These are phyloP conservation scores for Cryptosporidium baileyi DNA, from an alignment of 169 alveolate genomes.

Conservation along the genomic window DNA sequence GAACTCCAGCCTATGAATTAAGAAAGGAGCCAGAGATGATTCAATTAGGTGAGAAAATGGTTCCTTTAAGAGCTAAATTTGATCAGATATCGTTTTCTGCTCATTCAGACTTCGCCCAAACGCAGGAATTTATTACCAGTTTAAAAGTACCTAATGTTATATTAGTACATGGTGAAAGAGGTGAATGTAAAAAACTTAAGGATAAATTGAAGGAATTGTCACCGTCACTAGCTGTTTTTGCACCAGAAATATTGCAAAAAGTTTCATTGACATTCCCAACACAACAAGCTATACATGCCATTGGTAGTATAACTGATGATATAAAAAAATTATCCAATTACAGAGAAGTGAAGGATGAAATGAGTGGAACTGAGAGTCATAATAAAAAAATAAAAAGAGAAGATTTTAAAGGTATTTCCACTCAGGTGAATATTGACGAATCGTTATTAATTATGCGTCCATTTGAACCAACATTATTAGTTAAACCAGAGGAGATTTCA, in stretches of 20 bases:
- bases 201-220: conserved; percentile 78
- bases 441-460: conserved; percentile 50
- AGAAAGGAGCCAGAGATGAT: conserved; percentile 90
- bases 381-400: neutral
- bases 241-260: conserved; percentile 79
- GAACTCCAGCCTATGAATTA: conserved; percentile 95
- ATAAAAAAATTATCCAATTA: neutral
- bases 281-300: conserved; percentile 19
- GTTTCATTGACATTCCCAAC: conserved; percentile 68
- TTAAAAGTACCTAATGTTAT: conserved; percentile 93
- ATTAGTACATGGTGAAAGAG: conserved; percentile 95
- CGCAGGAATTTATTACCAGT: conserved; percentile 90
- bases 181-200: conserved; percentile 84
- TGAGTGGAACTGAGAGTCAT: neutral
- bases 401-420: neutral
- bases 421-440: conserved; percentile 8
- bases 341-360: neutral
- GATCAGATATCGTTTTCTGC: conserved; percentile 94
- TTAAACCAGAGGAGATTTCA: conserved; percentile 42
- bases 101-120: conserved; percentile 92
- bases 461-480: conserved; percentile 20
- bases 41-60: conserved; percentile 81
- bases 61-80: conserved; percentile 77
- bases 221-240: conserved; percentile 77
- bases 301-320: conserved; percentile 40